A percentile compares a stretch with the other conserved stretches of the same genome.
Evolutionary conservation across 2,329 filamentous ascomycete genomes (phyloP).

Genomic region (Harringtonia lauricola): DNA sequence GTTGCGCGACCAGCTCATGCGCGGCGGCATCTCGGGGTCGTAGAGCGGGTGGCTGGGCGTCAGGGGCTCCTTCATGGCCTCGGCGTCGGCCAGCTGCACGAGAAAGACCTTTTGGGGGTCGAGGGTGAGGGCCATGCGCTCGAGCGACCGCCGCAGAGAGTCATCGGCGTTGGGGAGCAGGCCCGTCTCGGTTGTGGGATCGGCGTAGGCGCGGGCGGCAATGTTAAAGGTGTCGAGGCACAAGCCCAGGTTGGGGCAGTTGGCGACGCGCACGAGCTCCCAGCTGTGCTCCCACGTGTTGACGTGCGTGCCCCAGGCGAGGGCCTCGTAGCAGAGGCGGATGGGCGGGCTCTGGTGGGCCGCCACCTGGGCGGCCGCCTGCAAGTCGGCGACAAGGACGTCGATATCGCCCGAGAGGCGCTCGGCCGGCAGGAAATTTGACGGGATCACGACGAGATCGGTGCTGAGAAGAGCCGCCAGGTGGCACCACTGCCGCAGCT

Average conservation of each 20-base stretch:
- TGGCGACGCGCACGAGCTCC: conserved; percentile 40
- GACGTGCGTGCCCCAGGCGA: conserved; percentile 48
- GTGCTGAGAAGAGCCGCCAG: conserved; percentile 44
- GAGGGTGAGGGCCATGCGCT: conserved; percentile 31
- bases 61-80: conserved; percentile 37
- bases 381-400: conserved; percentile 41
- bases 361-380: conserved; percentile 44
- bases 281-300: conserved; percentile 49
- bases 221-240: conserved; percentile 56
- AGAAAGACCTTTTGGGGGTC: conserved; percentile 47
- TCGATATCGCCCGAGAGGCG: conserved; percentile 24
- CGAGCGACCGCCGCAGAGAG: conserved; percentile 31
- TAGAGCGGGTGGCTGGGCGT: conserved; percentile 39
- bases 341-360: conserved; percentile 32
- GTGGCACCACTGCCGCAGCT: conserved; percentile 48
- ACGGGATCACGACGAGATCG: conserved; percentile 52
- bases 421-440: conserved; percentile 36
- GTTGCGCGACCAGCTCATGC: conserved; percentile 55
- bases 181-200: conserved; percentile 33
- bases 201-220: conserved; percentile 44
- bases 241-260: conserved; percentile 47
- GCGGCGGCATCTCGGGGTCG: conserved; percentile 37
- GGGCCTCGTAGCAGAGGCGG: conserved; percentile 48
- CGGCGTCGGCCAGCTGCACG: conserved; percentile 52
- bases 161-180: conserved; percentile 32